These are phyloP conservation scores for Calonectria pseudoturangicola DNA, from an alignment of 2,329 filamentous ascomycete species.

Conservation along the genomic window DNA sequence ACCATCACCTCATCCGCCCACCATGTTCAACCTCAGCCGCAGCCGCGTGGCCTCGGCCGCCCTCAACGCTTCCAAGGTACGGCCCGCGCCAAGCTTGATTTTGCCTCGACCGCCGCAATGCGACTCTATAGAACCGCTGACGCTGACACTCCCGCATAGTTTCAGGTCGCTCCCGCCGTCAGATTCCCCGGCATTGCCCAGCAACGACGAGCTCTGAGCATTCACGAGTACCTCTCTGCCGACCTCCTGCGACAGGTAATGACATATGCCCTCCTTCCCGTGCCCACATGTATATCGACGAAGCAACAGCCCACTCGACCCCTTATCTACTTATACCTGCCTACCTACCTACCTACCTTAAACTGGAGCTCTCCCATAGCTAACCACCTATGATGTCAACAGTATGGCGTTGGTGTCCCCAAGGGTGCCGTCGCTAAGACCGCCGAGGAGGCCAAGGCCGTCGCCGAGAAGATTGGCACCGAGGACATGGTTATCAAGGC, in stretches of 20 bases:
- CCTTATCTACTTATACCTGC: conserved; percentile 34
- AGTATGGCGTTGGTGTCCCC: conserved; percentile 97
- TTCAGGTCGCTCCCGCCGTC: conserved; percentile 65
- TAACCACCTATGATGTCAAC: conserved; percentile 52
- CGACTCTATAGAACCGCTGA: conserved; percentile 37
- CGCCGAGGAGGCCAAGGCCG: conserved; percentile 90
- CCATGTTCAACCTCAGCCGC: conserved; percentile 92
- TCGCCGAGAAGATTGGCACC: conserved; percentile 92
- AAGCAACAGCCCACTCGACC: conserved; percentile 26
- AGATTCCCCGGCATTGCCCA: conserved; percentile 80
- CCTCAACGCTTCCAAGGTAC: conserved; percentile 85
- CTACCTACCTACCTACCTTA: conserved; percentile 32
- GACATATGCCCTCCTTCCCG: conserved; percentile 34
- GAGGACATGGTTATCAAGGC: conserved; percentile 99
- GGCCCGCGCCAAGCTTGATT: conserved; percentile 56
- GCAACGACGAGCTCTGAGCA: conserved; percentile 92
- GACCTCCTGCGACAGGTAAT: conserved; percentile 86
- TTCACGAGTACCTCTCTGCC: conserved; percentile 98
- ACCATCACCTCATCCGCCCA: conserved; percentile 54
- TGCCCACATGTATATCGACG: conserved; percentile 34
- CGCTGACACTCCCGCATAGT: conserved; percentile 44
- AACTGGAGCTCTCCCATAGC: conserved; percentile 39
- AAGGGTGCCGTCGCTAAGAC: conserved; percentile 90
- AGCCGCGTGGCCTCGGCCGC: conserved; percentile 88
- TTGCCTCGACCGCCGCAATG: conserved; percentile 42